Evolutionary conservation across 345 rosid genomes (phyloP).

Genomic region (Citrus inodora): DNA sequence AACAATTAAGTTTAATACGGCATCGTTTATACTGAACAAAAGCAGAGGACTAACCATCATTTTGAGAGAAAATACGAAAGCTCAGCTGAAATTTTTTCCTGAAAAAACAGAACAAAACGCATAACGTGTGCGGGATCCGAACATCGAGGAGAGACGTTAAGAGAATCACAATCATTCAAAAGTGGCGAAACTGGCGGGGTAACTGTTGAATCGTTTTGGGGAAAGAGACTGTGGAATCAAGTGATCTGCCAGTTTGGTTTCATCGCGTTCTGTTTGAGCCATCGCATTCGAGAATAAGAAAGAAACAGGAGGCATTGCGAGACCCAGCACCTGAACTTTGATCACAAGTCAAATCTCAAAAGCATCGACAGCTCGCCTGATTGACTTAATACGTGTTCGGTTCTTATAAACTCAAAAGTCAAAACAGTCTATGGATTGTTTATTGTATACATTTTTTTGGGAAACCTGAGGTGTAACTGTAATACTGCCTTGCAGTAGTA

Average conservation of each 20-base stretch:
- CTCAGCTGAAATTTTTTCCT: neutral
- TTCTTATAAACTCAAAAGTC: neutral
- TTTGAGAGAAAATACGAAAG: neutral
- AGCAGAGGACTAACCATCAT: neutral
- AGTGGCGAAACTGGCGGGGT: neutral
- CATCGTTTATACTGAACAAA: no score
- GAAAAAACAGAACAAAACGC: neutral
- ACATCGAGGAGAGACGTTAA: neutral
- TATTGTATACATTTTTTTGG: no score
- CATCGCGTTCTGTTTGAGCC: neutral
- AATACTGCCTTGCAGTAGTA: no score
- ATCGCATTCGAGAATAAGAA: neutral
- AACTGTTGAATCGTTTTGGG: neutral
- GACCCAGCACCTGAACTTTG: neutral
- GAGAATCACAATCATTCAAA: neutral
- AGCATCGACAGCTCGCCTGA: neutral
- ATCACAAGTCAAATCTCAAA: neutral
- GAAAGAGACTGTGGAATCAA: neutral
- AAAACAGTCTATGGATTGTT: no score
- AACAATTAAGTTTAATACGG: neutral
- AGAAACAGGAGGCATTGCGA: neutral
- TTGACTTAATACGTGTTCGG: slow-evolving; percentile 1
- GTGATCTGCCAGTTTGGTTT: neutral
- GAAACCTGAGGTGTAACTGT: no score
- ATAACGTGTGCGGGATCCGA: neutral